Percentiles rank a stretch among this genome's conserved stretches.
Evolutionary conservation across 768 basidiomycete genomes (phyloP).

Genomic region (Sarcodon sp.): DNA sequence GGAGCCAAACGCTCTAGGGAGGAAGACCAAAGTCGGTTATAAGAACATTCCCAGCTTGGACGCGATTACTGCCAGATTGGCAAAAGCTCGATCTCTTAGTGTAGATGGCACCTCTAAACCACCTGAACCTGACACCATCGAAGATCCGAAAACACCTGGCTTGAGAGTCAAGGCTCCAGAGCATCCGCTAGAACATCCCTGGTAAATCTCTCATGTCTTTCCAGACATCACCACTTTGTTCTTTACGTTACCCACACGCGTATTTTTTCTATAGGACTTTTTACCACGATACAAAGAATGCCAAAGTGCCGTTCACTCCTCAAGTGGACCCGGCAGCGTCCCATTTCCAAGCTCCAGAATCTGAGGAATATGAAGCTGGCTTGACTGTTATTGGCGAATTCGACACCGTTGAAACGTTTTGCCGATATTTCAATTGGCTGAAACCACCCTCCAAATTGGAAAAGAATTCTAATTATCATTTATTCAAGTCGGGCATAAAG

Average conservation of each 20-base stretch:
- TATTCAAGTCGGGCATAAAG: slow-evolving; percentile 90
- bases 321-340: slow-evolving; percentile 10
- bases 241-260: slow-evolving; percentile 1
- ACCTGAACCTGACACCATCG: slow-evolving; percentile 66
- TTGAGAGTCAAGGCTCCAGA: slow-evolving; percentile 55
- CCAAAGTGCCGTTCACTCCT: slow-evolving; percentile 50
- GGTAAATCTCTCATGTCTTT: slow-evolving; percentile 32
- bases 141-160: slow-evolving; percentile 76
- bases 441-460: slow-evolving; percentile 84
- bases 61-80: slow-evolving; percentile 71
- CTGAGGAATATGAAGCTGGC: slow-evolving; percentile 73
- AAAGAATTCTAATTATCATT: slow-evolving; percentile 86
- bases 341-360: slow-evolving; percentile 37
- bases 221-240: background rate
- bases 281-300: slow-evolving; percentile 72
- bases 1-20: background rate
- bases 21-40: slow-evolving; percentile 38
- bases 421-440: slow-evolving; percentile 89
- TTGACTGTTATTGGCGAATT: slow-evolving; percentile 83
- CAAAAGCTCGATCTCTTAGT: slow-evolving; percentile 51
- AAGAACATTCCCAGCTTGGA: slow-evolving; percentile 84
- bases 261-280: slow-evolving; percentile 51
- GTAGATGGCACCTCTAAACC: slow-evolving; percentile 51
- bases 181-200: slow-evolving; percentile 76
- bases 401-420: slow-evolving; percentile 81